These are phyloP conservation scores for Calamus simplicifolius DNA, from an alignment of 176 grass and related monocot species.

Conservation along the genomic window DNA sequence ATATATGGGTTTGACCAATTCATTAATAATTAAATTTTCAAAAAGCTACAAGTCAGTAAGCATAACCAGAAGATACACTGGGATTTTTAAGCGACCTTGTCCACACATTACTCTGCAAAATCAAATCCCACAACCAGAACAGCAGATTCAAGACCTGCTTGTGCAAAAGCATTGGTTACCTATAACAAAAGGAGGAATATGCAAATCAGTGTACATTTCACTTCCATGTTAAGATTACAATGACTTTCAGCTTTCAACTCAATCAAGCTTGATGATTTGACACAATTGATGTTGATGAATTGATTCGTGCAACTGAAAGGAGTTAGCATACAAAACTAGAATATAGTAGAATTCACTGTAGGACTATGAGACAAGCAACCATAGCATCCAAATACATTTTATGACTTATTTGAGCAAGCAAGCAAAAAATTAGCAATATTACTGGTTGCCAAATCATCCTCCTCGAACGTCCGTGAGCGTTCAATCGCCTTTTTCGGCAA, in stretches of 20 bases:
- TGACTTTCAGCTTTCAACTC: background rate
- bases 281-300: background rate
- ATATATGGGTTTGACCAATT: background rate
- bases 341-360: no score
- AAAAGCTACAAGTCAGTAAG: background rate
- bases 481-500: no score
- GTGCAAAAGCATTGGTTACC: slow-evolving; percentile 78
- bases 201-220: background rate
- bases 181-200: slow-evolving; percentile 23
- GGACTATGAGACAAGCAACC: no score
- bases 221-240: no score
- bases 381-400: no score
- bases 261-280: slow-evolving; percentile 11
- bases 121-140: slow-evolving; percentile 85
- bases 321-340: no score
- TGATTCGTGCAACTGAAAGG: no score
- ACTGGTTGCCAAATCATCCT: no score
- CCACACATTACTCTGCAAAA: slow-evolving; percentile 92
- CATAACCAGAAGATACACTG: slow-evolving; percentile 9
- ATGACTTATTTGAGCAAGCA: no score
- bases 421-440: no score
- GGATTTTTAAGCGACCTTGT: slow-evolving; percentile 46
- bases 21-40: background rate
- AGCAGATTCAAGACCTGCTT: slow-evolving; percentile 81
- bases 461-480: no score